Percentiles rank a stretch among this genome's conserved stretches.
phyloP scores from a whole-genome alignment of 75 land plant species.

The Cunninghamia lanceolata region DNA sequence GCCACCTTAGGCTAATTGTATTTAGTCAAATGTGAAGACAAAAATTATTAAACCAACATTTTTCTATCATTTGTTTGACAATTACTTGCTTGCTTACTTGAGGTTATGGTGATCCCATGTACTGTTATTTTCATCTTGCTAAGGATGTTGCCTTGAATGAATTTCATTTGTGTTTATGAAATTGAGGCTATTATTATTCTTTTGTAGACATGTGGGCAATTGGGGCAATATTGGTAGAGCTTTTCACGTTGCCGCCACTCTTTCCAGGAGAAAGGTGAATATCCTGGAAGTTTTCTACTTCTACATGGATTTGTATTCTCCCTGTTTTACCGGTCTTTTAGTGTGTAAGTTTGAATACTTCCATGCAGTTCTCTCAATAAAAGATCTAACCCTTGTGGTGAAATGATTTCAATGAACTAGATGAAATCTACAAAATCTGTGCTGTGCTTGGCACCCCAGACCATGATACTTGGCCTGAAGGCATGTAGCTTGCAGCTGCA shows the following conservation, averaged over 20 bases:
- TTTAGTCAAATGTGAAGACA: neutral
- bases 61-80: neutral
- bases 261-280: slow-evolving; percentile 84
- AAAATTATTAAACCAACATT: neutral
- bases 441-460: slow-evolving; percentile 75
- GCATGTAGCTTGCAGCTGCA: slow-evolving; percentile 49
- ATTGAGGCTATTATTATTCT: neutral
- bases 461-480: slow-evolving; percentile 56
- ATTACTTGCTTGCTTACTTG: neutral
- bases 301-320: neutral
- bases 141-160: neutral
- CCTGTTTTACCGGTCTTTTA: neutral
- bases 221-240: slow-evolving; percentile 88
- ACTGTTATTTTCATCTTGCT: neutral
- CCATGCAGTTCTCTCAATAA: neutral
- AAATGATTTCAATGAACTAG: slow-evolving; percentile 58
- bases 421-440: slow-evolving; percentile 82
- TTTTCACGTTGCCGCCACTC: slow-evolving; percentile 71
- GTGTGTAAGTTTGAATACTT: neutral
- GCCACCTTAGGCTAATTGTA: neutral
- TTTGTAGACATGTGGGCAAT: slow-evolving; percentile 90
- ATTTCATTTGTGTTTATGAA: neutral
- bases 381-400: neutral
- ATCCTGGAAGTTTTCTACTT: neutral
- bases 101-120: neutral